Evolutionary conservation across 2,329 filamentous ascomycete species (phyloP).

Genomic region (Thelonectria discophora): DNA sequence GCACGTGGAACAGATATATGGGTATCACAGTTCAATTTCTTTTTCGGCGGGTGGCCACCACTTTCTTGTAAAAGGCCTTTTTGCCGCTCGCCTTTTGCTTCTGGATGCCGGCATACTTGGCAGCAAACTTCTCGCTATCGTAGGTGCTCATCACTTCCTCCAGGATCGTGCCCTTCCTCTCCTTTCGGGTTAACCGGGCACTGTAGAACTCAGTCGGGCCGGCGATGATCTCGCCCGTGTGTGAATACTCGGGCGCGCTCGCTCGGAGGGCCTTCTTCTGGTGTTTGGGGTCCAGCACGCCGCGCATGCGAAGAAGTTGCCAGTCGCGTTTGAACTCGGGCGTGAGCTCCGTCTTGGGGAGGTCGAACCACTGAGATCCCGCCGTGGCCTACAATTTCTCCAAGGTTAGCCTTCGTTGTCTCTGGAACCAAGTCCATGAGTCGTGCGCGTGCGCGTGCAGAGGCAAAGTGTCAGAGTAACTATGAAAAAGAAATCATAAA

Average conservation of each 20-base stretch:
- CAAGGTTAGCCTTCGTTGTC: conserved; percentile 26
- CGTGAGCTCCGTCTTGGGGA: conserved; percentile 85
- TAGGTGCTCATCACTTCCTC: conserved; percentile 74
- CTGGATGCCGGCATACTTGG: conserved; percentile 89
- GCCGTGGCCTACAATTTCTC: conserved; percentile 61
- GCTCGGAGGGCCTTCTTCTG: conserved; percentile 88
- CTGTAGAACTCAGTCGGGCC: conserved; percentile 89
- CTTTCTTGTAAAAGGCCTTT: conserved; percentile 86
- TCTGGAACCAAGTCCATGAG: background rate
- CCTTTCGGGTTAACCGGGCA: conserved; percentile 82
- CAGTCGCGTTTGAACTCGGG: conserved; percentile 88
- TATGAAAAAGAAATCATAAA: conserved; percentile 69
- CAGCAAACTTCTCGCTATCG: conserved; percentile 76
- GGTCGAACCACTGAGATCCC: conserved; percentile 85
- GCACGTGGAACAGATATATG: background rate
- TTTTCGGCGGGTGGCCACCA: conserved; percentile 61
- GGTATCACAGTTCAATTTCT: conserved; percentile 4
- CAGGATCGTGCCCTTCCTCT: conserved; percentile 85
- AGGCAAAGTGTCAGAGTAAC: conserved; percentile 72
- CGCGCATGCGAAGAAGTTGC: conserved; percentile 88
- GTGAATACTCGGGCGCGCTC: conserved; percentile 77
- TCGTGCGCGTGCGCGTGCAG: conserved; percentile 9
- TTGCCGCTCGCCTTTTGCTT: conserved; percentile 84
- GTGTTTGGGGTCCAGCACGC: conserved; percentile 87
- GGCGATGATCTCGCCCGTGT: conserved; percentile 88